Conservation (phyloP, 148 eudicot genomes). For the Chenopodium berlandieri region DNA sequence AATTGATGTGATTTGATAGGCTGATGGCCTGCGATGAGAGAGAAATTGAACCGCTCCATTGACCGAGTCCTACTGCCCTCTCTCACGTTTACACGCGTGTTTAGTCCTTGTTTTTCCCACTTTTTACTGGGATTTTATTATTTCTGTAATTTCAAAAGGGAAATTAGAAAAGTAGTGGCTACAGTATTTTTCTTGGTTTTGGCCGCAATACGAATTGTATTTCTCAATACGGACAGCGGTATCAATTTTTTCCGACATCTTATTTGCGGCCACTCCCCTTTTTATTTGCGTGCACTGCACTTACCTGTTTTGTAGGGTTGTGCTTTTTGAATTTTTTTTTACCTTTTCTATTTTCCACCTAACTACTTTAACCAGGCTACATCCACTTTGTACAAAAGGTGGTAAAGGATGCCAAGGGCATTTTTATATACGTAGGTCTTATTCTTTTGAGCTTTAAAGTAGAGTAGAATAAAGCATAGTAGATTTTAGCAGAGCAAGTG, state of each 20-base stretch:
- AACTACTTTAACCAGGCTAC: too few species aligned
- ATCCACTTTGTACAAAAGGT: too few species aligned
- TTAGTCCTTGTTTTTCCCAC: neutral
- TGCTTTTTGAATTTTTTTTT: neutral
- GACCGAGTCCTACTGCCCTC: constrained; percentile 13
- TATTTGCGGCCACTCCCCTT: constrained; percentile 13
- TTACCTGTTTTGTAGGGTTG: neutral
- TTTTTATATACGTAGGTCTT: too few species aligned
- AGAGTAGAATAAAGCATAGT: too few species aligned
- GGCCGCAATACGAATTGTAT: constrained; percentile 14
- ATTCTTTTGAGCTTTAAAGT: too few species aligned
- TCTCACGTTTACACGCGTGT: constrained; percentile 10
- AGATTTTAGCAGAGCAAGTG: too few species aligned
- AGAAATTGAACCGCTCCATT: constrained; percentile 12
- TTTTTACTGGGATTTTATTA: neutral
- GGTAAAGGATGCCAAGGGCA: too few species aligned
- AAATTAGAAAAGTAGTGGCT: neutral
- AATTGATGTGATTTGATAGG: constrained; percentile 1
- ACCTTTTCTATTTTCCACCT: neutral
- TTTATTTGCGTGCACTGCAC: neutral
- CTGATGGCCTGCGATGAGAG: neutral
- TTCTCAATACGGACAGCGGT: constrained; percentile 15
- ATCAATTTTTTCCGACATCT: constrained; percentile 19
- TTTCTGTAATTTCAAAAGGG: too few species aligned
- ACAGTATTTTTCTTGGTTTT: neutral